phyloP scores from a whole-genome alignment of 768 basidiomycete genomes.

The Mycena amicta region DNA sequence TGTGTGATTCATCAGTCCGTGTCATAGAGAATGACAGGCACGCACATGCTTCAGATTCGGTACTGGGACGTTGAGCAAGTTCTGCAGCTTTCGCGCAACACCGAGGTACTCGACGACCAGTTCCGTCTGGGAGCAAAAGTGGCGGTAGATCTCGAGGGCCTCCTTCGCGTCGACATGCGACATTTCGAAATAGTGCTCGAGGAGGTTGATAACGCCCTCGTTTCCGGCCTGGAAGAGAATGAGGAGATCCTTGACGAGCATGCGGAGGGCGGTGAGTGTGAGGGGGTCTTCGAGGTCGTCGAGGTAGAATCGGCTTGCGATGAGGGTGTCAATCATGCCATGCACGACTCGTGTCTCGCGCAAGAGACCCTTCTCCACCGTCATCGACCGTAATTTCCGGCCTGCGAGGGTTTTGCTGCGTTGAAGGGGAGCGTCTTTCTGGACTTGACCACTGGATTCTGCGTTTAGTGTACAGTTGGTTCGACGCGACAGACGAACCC shows the following conservation, averaged over 20 bases:
- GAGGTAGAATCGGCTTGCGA: constrained; percentile 93
- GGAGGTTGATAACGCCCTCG: constrained; percentile 54
- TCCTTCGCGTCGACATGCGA: constrained; percentile 87
- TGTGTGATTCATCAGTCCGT: constrained; percentile 31
- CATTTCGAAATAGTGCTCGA: constrained; percentile 99
- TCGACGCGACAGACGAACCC: constrained; percentile 1
- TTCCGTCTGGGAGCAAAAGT: constrained; percentile 94
- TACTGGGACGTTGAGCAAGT: constrained; percentile 89
- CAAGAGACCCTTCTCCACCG: constrained; percentile 93
- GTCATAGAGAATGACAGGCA: constrained; percentile 13
- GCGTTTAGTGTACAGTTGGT: not conserved
- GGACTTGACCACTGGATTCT: not conserved
- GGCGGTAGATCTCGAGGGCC: constrained; percentile 85
- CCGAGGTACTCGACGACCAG: constrained; percentile 89
- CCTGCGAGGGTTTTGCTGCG: constrained; percentile 81
- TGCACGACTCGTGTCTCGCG: constrained; percentile 93
- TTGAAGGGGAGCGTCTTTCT: constrained; percentile 28
- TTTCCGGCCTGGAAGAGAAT: constrained; percentile 96
- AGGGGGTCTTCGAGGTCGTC: constrained; percentile 94
- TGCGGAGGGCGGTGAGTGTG: constrained; percentile 81
- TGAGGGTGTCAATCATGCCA: constrained; percentile 82
- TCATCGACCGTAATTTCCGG: constrained; percentile 84
- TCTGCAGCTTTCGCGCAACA: constrained; percentile 90
- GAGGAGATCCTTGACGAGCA: constrained; percentile 95
- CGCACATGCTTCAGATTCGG: constrained; percentile 90